Base-by-base conservation (phyloP, 1,139 yeast genomes). In the Pichia sp. region DNA sequence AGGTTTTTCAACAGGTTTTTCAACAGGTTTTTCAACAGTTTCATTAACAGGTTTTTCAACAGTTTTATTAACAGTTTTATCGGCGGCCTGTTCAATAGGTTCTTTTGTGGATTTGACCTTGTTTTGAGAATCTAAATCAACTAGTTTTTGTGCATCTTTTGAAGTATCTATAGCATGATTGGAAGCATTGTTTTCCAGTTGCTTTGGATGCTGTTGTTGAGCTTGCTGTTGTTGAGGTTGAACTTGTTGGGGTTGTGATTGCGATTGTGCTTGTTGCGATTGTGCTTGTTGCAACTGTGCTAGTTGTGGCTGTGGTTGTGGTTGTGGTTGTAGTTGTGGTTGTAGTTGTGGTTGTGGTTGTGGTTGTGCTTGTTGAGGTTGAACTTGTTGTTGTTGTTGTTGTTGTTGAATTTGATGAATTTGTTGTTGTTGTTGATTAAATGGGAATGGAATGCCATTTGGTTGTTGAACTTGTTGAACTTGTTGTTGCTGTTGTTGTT, bases 401-500 rank as follows among this genome's bases (percentile, higher is more conserved):
- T 11, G 34, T n/a, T 33, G 38, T 34, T 28, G 55, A 27, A 14
- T 44, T 29, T 33, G 54, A 30, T 45, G 50, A 31, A 8, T 18
- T 3, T 3, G n/a, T 18, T 30, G 53, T 50, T 48, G 52, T 36
- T 31, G 55, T 29, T 22, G 47, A 39, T 8, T 34, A 6, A 34
- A n/a, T 34, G 38, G 38, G 22, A 34, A 34, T 34, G 19, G 38
- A 8, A 34, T 34, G n/a, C 38, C 38, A 34, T 34, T 34, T 34
- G 36, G 39, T 53, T 39, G 45, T 54, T 50, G 61, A 61, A 47
- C 55, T 55, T 45, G 64, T 65, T 56, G 57, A 18, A 46, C 64
- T 43, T 58, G 69, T 45, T 58, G 65, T 29, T 62, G 66, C 31
- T 57, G 64, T 47, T 61, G 66, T 34, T 61, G 65, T 45, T 61